Evolutionary conservation across 106 monocot species (phyloP), one percentile per base, ranked within the genome.

Genomic region (Dendrobium chrysotoxum): DNA sequence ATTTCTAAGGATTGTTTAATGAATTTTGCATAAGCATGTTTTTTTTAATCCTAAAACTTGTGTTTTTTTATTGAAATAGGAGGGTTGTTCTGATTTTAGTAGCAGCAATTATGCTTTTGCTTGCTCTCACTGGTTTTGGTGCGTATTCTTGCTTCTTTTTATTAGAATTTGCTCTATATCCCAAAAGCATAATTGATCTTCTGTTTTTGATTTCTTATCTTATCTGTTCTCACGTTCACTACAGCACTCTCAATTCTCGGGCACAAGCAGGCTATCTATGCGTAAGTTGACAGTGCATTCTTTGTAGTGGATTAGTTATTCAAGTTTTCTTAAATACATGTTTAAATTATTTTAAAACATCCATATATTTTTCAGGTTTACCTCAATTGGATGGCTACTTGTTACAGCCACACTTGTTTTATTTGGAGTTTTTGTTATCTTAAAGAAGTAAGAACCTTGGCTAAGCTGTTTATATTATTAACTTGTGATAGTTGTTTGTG

Each of bases 111-210:
- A 91, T 93, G 91, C 93, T 91, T 67, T 54, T 96, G 57, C 85
- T 96, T 64, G 81, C 89, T 4, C 26, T 91, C 53, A 57, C 93
- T 85, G 95, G 95, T 64, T 96, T 91, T 76, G 66, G 95, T 95
- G 88, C 40, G 95, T 86, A 82, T 72, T 85, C 35, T 61, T 78
- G 68, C 40, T 47, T 50, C 50, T 13, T 13, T 50, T 50, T 50
- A 13, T 50, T 50, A 50, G 11, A 50, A 50, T 50, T 50, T 50
- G 3, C 13, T 50, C 50, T 50, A 50, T 64, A 40, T 65, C 64
- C 8, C 8, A 26, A 23, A 0, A 4, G 23, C 12, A 5, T 23
- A 65, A 65, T 65, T 18, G 4, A 21, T 50, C 25, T 42, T 67
- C 57, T 38, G 45, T 64, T 61, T 40, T 7, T 53, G 2, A 47